Conservation (phyloP, 108 stramenopile genomes). For the Nitzschia sp. region DNA sequence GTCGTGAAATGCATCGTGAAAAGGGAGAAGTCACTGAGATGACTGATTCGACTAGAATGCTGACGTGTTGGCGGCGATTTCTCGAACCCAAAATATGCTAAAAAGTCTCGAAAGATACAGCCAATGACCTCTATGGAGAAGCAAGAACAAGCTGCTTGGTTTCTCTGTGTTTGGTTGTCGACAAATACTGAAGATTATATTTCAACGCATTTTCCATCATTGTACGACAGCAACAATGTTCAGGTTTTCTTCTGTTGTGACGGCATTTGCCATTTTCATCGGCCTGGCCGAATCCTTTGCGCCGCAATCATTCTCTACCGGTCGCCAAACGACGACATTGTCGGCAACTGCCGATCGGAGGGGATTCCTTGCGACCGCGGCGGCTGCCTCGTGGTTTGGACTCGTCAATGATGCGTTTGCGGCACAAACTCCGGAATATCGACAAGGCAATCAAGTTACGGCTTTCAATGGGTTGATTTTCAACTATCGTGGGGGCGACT, state of each 20-base stretch:
- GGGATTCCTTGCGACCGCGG: background rate
- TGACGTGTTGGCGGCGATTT: too few relatives aligned
- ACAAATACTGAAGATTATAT: too few relatives aligned
- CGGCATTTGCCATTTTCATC: background rate
- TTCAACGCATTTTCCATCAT: too few relatives aligned
- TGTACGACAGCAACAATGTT: background rate
- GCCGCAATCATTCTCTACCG: background rate
- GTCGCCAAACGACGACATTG: conserved; percentile 2
- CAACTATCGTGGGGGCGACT: conserved; percentile 71
- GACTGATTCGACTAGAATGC: too few relatives aligned
- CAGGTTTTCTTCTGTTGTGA: background rate
- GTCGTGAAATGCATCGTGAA: too few relatives aligned
- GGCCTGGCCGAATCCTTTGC: background rate
- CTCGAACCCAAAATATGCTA: too few relatives aligned
- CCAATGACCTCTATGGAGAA: too few relatives aligned
- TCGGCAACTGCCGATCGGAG: conserved; percentile 1
- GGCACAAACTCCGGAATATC: conserved; percentile 31
- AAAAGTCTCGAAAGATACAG: too few relatives aligned
- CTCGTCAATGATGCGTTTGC: conserved; percentile 7
- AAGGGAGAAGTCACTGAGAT: too few relatives aligned
- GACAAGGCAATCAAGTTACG: conserved; percentile 43
- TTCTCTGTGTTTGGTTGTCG: too few relatives aligned
- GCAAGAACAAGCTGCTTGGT: too few relatives aligned
- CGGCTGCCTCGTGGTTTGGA: background rate
- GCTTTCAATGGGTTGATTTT: conserved; percentile 80